Evolutionary conservation across 768 basidiomycete species (phyloP), one percentile per base, ranked within the genome.

Genomic region (Podaxis sp.): DNA sequence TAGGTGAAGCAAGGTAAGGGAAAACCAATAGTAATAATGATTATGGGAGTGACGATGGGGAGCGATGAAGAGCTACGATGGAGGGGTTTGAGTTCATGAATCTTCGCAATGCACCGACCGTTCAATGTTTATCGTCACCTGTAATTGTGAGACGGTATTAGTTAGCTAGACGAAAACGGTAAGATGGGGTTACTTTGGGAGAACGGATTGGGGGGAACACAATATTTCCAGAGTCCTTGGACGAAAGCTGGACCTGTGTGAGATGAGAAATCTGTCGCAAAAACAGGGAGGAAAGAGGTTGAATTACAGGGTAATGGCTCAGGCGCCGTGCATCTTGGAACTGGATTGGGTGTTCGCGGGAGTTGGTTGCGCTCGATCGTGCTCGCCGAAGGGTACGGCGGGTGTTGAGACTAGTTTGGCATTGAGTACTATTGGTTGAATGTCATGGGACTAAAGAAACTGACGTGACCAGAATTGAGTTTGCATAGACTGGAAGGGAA

Each of bases 401-500:
- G 24, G 66, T 69, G 48, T 68, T 70, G 12, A 68, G 40, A 1
- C 69, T 70, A 38, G 13, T 9, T 3, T 4, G 30, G 30, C 39
- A 11, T 44, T 57, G 52, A 57, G 38, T 38, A n/a, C 9, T 13
- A 49, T 64, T 59, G 52, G 52, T 44, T 2, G 22, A 17, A 22
- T 56, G 19, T 26, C 26, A 26, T 15, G 4, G 12, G 42, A 13
- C 17, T 0, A 30, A 24, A 40, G 13, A n/a, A 38, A 22, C 38
- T 30, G 33, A 63, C 38, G 79, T 75, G 13, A 79, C 78, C 4
- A 84, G 72, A 12, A 79, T 67, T 19, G 76, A 79, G 62, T 81
- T 84, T 8, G 80, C 78, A 40, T 84, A 84, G 46, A 83, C 82
- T 84, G 40, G 2, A 17, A 24, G 38, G 26, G 28, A 36, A 39